Evolutionary conservation across 345 rosid genomes (phyloP), one percentile per base, ranked within the genome.

Genomic region (Microthlaspi erraticum): DNA sequence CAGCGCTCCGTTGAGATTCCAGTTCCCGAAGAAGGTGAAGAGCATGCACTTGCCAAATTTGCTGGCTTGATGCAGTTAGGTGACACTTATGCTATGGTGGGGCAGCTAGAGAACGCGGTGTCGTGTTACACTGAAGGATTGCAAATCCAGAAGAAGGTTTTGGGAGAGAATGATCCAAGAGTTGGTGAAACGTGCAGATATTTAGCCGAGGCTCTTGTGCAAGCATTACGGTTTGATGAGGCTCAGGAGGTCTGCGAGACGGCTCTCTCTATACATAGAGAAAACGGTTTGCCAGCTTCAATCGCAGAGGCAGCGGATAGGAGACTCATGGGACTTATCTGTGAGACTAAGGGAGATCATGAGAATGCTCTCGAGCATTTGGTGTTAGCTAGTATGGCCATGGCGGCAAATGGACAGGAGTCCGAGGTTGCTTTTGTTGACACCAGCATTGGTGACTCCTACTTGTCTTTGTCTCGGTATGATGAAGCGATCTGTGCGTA

Each of bases 21-120:
- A 5, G 68, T 46, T 46, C 59, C 83, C 10, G 87, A 87, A 60
- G 80, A 87, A 45, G 89, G 94, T 10, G 89, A 89, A 83, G 86
- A 88, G 41, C 97, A 89, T 43, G 91, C 94, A 20, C 83, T 93
- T 11, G 97, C 97, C 10, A 91, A 85, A 79, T 93, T 93, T 75
- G 87, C 96, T 2, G 89, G 98, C 46, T 82, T 87, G 64, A 93
- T 93, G 98, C 98, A 93, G 73, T 78, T 92, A 84, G 96, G 98
- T 63, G 98, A 93, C 76, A 85, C 91, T 57, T 86, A 89, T 53
- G 91, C 97, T 38, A 86, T 89, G 94, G 55, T 91, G 64, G 97
- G 97, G 53, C 92, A 83, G 70, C 84, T 87, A 49, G 98, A 93
- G 76, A 85, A 79, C 58, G 87, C 98, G 9, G 72, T 91, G 50